Conservation (phyloP, 805 yeast genomes). For the Cyberlindnera samutprakarnensis region DNA sequence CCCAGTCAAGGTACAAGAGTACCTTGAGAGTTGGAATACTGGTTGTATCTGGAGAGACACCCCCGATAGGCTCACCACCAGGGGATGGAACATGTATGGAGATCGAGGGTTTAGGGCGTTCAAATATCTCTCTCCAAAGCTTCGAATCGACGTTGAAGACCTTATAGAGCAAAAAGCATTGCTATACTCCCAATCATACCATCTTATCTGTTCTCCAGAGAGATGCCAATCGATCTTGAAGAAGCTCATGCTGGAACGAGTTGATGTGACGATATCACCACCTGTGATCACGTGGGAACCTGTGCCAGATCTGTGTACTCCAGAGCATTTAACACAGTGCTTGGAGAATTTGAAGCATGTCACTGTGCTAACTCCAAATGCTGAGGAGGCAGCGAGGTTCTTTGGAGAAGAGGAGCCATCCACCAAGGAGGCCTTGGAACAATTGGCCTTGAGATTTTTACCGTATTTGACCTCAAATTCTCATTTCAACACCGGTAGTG, state of each 20-base stretch:
- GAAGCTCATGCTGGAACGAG: slow-evolving; percentile 18
- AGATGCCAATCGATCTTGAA: slow-evolving; percentile 45
- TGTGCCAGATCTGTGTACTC: slow-evolving; percentile 64
- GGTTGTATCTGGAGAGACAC: slow-evolving; percentile 51
- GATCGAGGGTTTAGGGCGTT: slow-evolving; percentile 55
- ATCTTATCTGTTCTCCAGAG: slow-evolving; percentile 67
- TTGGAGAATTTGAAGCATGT: slow-evolving; percentile 34
- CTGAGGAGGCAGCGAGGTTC: slow-evolving; percentile 70
- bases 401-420: slow-evolving; percentile 41
- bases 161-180: slow-evolving; percentile 32
- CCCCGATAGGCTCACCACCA: slow-evolving; percentile 51
- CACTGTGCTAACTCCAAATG: slow-evolving; percentile 73
- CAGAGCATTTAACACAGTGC: slow-evolving; percentile 37
- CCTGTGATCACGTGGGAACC: slow-evolving; percentile 77
- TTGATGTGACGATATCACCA: neutral
- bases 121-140: slow-evolving; percentile 54
- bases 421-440: slow-evolving; percentile 31
- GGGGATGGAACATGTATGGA: slow-evolving; percentile 75
- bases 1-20: slow-evolving; percentile 38
- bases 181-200: slow-evolving; percentile 42
- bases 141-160: slow-evolving; percentile 51
- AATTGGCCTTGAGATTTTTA: slow-evolving; percentile 34
- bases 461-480: slow-evolving; percentile 30
- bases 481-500: slow-evolving; percentile 27
- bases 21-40: slow-evolving; percentile 53